Percentiles rank a stretch among this genome's conserved stretches.
Conservation (phyloP, 257 asterid genomes). For the Gentiana macrophylla region DNA sequence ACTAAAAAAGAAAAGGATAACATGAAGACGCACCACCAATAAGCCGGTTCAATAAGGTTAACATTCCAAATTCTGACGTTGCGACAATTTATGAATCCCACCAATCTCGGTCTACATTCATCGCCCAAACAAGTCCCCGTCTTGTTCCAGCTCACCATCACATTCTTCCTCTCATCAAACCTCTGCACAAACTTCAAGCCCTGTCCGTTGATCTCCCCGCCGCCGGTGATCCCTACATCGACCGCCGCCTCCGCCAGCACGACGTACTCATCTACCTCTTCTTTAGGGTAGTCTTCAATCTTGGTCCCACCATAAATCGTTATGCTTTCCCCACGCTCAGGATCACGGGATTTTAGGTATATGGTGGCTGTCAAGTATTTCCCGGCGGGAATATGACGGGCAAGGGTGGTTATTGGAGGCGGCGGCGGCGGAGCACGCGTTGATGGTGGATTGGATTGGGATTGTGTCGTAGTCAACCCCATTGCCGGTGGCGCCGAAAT, state of each 20-base stretch:
- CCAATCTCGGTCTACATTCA: constrained; percentile 86
- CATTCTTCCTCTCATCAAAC: constrained; percentile 74
- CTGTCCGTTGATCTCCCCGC: constrained; percentile 95
- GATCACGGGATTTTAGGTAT: constrained; percentile 57
- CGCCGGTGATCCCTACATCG: constrained; percentile 85
- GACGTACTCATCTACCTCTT: constrained; percentile 68
- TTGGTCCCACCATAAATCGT: constrained; percentile 63
- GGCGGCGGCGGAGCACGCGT: constrained; percentile 47
- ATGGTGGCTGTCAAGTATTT: constrained; percentile 69
- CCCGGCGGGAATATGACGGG: constrained; percentile 76
- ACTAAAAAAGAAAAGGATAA: background rate
- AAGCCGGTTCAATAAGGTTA: constrained; percentile 62
- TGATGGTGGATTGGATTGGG: constrained; percentile 62
- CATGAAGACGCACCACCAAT: constrained; percentile 55
- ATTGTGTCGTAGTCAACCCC: constrained; percentile 66
- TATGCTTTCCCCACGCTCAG: constrained; percentile 37
- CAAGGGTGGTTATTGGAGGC: constrained; percentile 24
- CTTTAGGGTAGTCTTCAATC: constrained; percentile 52
- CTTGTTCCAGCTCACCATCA: constrained; percentile 94
- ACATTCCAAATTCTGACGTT: constrained; percentile 47
- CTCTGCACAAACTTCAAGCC: constrained; percentile 62
- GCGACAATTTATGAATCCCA: constrained; percentile 65
- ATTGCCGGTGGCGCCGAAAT: constrained; percentile 62
- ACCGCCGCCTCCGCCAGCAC: constrained; percentile 60
- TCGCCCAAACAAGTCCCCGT: constrained; percentile 78